Conservation (phyloP, 768 basidiomycete species). For the Tulasnella sp. region DNA sequence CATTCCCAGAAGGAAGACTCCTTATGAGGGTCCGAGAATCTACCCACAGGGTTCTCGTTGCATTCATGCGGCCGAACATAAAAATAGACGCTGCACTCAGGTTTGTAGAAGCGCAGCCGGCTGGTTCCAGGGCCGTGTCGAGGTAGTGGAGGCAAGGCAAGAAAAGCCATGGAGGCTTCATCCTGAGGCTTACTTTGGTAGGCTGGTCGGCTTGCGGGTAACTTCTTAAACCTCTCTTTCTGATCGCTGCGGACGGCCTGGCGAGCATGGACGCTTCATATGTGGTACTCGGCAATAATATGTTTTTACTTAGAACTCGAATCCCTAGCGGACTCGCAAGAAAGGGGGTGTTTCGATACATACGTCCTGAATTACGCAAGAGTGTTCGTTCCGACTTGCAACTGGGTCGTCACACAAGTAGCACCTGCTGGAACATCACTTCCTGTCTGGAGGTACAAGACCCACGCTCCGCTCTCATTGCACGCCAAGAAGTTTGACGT, state of each 20-base stretch:
- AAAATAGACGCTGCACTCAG: background rate
- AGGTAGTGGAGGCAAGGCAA: too few relatives aligned
- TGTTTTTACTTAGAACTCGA: background rate
- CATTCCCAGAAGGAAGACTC: background rate
- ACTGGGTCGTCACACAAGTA: constrained; percentile 14
- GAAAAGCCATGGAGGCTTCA: too few relatives aligned
- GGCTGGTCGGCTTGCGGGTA: too few relatives aligned
- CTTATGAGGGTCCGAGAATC: background rate
- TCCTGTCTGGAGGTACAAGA: constrained; percentile 21
- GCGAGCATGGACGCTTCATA: too few relatives aligned
- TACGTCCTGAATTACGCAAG: background rate
- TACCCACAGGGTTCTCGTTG: background rate
- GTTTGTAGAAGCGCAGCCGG: too few relatives aligned
- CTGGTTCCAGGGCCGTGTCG: too few relatives aligned
- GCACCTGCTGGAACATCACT: constrained; percentile 18
- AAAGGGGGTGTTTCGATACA: background rate
- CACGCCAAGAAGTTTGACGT: constrained; percentile 19
- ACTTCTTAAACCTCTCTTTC: too few relatives aligned
- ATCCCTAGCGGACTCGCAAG: background rate
- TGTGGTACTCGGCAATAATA: background rate
- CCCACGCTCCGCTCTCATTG: constrained; percentile 13
- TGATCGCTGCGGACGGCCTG: too few relatives aligned
- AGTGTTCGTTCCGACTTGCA: background rate
- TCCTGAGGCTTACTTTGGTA: too few relatives aligned
- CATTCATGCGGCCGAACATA: background rate